A percentile compares a stretch with the other conserved stretches of the same genome.
Evolutionary conservation across 148 eudicot genomes (phyloP).

Genomic region (Rhododendron vialii): DNA sequence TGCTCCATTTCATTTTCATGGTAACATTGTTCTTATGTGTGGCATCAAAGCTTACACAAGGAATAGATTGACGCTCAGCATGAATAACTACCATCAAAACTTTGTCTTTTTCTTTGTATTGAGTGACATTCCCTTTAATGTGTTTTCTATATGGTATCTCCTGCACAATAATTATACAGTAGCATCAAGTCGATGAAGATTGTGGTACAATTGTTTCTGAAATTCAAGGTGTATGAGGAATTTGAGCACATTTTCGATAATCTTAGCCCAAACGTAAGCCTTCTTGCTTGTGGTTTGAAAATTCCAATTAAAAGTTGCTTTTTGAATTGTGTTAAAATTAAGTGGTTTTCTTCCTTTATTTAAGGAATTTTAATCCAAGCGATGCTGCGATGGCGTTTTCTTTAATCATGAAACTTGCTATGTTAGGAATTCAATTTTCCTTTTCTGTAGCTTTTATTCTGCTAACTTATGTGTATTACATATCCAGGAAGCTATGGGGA

Average conservation of each 20-base stretch:
- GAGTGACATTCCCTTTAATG: not conserved
- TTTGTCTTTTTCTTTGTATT: not conserved
- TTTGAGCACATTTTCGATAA: not conserved
- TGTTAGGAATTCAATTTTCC: not conserved
- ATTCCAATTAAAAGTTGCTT: not conserved
- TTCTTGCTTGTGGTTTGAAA: not conserved
- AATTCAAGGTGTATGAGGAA: not conserved
- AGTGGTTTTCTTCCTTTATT: not conserved
- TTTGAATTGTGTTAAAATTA: not conserved
- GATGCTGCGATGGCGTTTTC: not conserved
- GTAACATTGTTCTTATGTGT: not conserved
- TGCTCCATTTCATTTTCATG: not conserved
- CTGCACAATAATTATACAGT: not conserved
- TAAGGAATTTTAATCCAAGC: not conserved
- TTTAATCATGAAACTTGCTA: not conserved
- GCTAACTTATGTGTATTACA: not conserved
- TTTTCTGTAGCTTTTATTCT: not conserved
- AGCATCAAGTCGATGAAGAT: not conserved
- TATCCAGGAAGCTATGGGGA: constrained; percentile 83
- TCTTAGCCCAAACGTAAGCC: not conserved
- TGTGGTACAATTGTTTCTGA: not conserved
- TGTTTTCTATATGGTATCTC: not conserved
- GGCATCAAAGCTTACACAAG: not conserved
- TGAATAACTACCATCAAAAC: not conserved
- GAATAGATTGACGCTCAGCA: not conserved